phyloP scores from a whole-genome alignment of 2,329 filamentous ascomycete species.

The Lasiodiplodia theobromae region DNA sequence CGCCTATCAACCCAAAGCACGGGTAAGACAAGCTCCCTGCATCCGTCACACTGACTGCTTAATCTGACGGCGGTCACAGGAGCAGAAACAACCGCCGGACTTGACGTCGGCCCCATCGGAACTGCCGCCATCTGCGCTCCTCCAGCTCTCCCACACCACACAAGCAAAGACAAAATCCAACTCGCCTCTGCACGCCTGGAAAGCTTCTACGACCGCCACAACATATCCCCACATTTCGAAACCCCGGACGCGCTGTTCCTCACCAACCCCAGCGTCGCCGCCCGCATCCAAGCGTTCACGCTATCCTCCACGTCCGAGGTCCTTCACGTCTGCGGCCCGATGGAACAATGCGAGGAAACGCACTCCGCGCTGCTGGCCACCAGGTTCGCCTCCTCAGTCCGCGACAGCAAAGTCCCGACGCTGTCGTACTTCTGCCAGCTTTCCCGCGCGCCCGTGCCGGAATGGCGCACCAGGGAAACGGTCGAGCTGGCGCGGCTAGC shows the following conservation, averaged over 20 bases:
- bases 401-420: constrained; percentile 8
- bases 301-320: not conserved
- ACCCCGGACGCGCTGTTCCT: not conserved
- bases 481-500: constrained; percentile 23
- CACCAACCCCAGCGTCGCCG: not conserved
- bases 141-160: not conserved
- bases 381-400: not conserved
- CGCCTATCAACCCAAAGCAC: not conserved
- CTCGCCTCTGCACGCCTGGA: not conserved
- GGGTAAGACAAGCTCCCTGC: not conserved
- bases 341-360: not conserved
- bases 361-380: not conserved
- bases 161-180: not conserved
- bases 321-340: not conserved
- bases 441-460: not conserved
- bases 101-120: fast-evolving
- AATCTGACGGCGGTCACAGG: not conserved
- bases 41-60: not conserved
- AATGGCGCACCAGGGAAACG: constrained; percentile 24
- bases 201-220: not conserved
- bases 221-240: not conserved
- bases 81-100: fast-evolving
- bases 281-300: not conserved
- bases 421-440: constrained; percentile 32
- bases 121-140: not conserved